phyloP scores from a whole-genome alignment of 768 basidiomycete genomes.

The Lactarius sp. region DNA sequence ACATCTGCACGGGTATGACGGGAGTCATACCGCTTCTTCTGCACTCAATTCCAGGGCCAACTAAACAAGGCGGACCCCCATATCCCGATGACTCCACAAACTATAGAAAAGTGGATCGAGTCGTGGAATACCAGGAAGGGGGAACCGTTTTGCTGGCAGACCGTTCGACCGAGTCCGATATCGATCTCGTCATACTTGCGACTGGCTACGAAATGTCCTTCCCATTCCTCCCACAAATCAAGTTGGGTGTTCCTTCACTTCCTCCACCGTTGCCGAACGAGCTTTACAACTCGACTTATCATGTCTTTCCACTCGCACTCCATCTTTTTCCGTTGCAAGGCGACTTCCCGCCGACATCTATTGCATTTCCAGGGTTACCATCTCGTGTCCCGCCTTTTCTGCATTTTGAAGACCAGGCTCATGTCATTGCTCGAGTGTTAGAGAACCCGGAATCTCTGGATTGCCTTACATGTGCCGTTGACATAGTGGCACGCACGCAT shows the following conservation, averaged over 20 bases:
- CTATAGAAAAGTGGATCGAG: slow-evolving; percentile 34
- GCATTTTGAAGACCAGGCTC: slow-evolving; percentile 72
- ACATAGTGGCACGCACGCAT: slow-evolving; percentile 40
- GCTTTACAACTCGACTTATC: slow-evolving; percentile 59
- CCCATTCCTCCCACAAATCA: slow-evolving; percentile 53
- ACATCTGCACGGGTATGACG: slow-evolving; percentile 59
- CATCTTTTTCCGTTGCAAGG: slow-evolving; percentile 62
- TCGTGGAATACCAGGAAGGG: slow-evolving; percentile 38
- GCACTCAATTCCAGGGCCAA: slow-evolving; percentile 44
- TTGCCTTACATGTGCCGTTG: slow-evolving; percentile 41
- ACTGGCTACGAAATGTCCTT: slow-evolving; percentile 68
- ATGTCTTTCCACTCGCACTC: slow-evolving; percentile 66
- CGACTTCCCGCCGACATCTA: slow-evolving; percentile 41
- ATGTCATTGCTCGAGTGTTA: slow-evolving; percentile 54
- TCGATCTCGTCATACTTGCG: slow-evolving; percentile 66
- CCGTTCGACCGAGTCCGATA: slow-evolving; percentile 45
- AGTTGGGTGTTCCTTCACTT: slow-evolving; percentile 37
- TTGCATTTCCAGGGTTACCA: slow-evolving; percentile 65
- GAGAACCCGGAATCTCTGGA: slow-evolving; percentile 48
- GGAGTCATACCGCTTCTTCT: slow-evolving; percentile 43
- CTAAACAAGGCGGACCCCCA: slow-evolving; percentile 31
- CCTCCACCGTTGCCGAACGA: slow-evolving; percentile 45
- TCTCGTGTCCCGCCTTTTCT: slow-evolving; percentile 66
- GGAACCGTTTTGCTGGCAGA: slow-evolving; percentile 57
- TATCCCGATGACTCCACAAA: slow-evolving; percentile 22